These are phyloP conservation scores for Zychaea mexicana DNA, from an alignment of 371 early-diverging fungal genomes.

Conservation along the genomic window DNA sequence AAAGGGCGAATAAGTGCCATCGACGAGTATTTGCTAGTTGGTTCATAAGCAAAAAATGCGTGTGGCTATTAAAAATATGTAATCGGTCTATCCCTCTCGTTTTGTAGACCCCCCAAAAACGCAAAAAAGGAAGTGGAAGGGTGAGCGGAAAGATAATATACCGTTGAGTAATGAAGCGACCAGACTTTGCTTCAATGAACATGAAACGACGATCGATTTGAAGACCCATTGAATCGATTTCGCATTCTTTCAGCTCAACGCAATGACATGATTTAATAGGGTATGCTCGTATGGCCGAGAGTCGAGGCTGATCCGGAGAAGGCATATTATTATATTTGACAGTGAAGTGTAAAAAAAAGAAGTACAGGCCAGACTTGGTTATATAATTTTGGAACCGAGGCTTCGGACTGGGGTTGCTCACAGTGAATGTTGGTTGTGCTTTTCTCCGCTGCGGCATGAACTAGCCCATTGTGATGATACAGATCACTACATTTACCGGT, in stretches of 20 bases:
- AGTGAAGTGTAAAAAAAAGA: no score
- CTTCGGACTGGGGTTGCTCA: no score
- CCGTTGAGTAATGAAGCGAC: constrained; percentile 49
- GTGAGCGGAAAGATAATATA: constrained; percentile 1
- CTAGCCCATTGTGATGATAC: no score
- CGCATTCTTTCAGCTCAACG: constrained; percentile 29
- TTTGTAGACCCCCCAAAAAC: no score
- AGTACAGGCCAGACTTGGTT: no score
- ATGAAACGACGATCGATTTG: constrained; percentile 48
- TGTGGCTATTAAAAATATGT: background rate
- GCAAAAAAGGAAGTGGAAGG: background rate
- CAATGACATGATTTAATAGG: constrained; percentile 52
- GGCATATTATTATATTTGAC: constrained; percentile 1
- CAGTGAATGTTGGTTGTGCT: no score
- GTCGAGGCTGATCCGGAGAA: background rate
- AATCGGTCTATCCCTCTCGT: background rate
- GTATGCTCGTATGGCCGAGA: constrained; percentile 32
- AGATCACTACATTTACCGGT: no score
- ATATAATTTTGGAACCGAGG: no score
- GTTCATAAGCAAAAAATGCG: background rate
- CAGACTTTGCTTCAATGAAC: constrained; percentile 35
- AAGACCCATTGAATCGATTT: constrained; percentile 38
- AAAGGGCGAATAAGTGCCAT: constrained; percentile 34
- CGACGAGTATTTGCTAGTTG: constrained; percentile 40
- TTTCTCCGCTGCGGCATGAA: no score